These are phyloP conservation scores for Ustilago tritici DNA, from an alignment of 1,284 basidiomycete species.

Conservation along the genomic window DNA sequence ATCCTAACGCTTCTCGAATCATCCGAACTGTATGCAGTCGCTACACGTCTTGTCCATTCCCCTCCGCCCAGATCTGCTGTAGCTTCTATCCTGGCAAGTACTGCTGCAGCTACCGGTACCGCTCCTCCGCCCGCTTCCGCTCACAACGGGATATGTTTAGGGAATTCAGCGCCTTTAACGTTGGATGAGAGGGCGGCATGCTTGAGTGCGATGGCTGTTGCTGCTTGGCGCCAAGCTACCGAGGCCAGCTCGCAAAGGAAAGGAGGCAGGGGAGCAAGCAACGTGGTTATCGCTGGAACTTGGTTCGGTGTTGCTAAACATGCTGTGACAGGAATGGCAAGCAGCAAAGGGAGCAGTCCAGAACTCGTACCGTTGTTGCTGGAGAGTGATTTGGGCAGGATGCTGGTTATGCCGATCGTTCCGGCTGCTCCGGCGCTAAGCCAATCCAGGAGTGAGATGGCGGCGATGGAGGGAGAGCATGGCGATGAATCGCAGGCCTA, in stretches of 20 bases:
- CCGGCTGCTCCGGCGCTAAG: slow-evolving; percentile 7
- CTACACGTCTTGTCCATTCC: slow-evolving; percentile 27
- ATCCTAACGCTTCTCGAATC: slow-evolving; percentile 40
- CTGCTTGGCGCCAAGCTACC: slow-evolving; percentile 37
- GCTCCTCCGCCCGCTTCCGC: neutral
- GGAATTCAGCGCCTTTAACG: slow-evolving; percentile 13
- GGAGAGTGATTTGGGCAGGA: slow-evolving; percentile 40
- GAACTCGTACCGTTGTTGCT: slow-evolving; percentile 39
- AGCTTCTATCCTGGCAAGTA: slow-evolving; percentile 31
- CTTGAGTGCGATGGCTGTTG: slow-evolving; percentile 40
- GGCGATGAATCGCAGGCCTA: neutral
- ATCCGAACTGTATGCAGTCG: slow-evolving; percentile 44
- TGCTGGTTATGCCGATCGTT: slow-evolving; percentile 44
- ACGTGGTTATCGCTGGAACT: slow-evolving; percentile 24
- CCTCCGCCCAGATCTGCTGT: slow-evolving; percentile 18
- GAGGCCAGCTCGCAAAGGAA: neutral
- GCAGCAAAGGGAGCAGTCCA: neutral
- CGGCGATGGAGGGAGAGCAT: slow-evolving; percentile 10
- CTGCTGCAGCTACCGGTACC: slow-evolving; percentile 25
- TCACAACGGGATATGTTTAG: neutral
- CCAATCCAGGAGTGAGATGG: slow-evolving; percentile 18
- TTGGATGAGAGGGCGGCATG: slow-evolving; percentile 42
- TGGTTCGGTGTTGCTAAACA: slow-evolving; percentile 30
- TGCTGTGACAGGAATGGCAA: slow-evolving; percentile 16
- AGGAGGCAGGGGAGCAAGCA: neutral